Conservation (phyloP, 2,329 filamentous ascomycete genomes). For the Penicillium sp. region DNA sequence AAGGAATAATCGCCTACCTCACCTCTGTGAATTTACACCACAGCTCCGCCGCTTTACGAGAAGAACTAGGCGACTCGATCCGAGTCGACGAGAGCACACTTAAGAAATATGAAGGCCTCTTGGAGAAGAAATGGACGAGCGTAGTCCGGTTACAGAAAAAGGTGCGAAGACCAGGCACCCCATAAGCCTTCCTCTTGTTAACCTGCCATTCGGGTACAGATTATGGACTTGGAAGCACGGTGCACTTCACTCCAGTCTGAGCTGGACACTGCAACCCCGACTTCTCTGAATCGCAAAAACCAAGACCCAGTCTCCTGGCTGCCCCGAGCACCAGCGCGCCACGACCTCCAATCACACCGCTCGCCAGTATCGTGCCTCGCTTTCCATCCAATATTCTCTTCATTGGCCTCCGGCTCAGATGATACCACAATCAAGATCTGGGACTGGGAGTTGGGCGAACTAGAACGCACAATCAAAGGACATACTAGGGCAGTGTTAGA, state of each 20-base stretch:
- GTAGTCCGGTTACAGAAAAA: constrained; percentile 94
- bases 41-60: constrained; percentile 68
- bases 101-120: constrained; percentile 89
- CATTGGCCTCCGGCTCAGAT: constrained; percentile 84
- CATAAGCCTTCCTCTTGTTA: constrained; percentile 10
- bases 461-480: constrained; percentile 86
- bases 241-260: constrained; percentile 74
- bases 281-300: constrained; percentile 74
- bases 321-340: constrained; percentile 75
- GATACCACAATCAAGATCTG: constrained; percentile 95
- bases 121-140: constrained; percentile 99
- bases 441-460: constrained; percentile 92
- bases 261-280: constrained; percentile 77
- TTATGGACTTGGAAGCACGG: constrained; percentile 86
- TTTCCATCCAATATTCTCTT: constrained; percentile 90
- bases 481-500: constrained; percentile 87
- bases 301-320: constrained; percentile 85
- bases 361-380: constrained; percentile 81
- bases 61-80: constrained; percentile 69
- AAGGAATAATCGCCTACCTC: constrained; percentile 89
- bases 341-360: constrained; percentile 80
- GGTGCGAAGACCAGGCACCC: constrained; percentile 42
- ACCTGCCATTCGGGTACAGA: constrained; percentile 53
- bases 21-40: constrained; percentile 69
- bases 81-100: constrained; percentile 75